phyloP scores from a whole-genome alignment of 116 monocot genomes.

The Trichopus zeylanicus region DNA sequence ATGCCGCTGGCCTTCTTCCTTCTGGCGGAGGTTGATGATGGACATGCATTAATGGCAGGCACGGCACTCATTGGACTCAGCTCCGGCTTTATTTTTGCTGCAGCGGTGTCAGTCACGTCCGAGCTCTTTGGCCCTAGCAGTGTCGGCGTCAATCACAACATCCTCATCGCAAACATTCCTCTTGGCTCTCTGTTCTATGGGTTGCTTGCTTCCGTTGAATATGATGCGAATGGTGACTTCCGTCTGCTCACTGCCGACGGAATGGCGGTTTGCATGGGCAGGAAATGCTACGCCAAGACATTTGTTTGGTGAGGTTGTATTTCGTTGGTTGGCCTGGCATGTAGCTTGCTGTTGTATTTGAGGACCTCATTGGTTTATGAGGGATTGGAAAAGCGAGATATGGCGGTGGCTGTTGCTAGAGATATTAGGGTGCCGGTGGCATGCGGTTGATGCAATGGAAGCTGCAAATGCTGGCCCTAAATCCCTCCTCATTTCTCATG shows the following conservation, averaged over 20 bases:
- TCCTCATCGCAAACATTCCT: constrained; percentile 86
- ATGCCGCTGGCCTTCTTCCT: constrained; percentile 72
- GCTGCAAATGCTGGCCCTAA: no score
- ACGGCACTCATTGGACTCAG: constrained; percentile 71
- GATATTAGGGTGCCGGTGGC: no score
- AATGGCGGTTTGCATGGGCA: constrained; percentile 62
- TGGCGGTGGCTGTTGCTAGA: neutral
- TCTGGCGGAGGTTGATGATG: constrained; percentile 21
- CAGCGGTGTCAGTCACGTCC: constrained; percentile 68
- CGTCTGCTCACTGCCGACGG: constrained; percentile 9
- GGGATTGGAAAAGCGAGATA: constrained; percentile 13
- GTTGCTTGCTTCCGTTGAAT: constrained; percentile 57
- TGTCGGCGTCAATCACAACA: constrained; percentile 84
- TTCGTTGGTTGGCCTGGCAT: constrained; percentile 38
- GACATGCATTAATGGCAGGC: constrained; percentile 26
- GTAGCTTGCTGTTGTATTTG: constrained; percentile 34
- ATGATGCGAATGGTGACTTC: constrained; percentile 55
- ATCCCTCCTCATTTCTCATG: no score
- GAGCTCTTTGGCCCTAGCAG: constrained; percentile 74
- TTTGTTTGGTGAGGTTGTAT: constrained; percentile 65
- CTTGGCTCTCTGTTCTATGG: constrained; percentile 83
- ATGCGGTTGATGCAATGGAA: no score
- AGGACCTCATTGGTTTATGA: constrained; percentile 52
- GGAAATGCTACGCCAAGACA: constrained; percentile 52
- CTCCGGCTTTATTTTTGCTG: constrained; percentile 86